Evolutionary conservation across 306 rosid species (phyloP).

Genomic region (Boehmeria nivea): DNA sequence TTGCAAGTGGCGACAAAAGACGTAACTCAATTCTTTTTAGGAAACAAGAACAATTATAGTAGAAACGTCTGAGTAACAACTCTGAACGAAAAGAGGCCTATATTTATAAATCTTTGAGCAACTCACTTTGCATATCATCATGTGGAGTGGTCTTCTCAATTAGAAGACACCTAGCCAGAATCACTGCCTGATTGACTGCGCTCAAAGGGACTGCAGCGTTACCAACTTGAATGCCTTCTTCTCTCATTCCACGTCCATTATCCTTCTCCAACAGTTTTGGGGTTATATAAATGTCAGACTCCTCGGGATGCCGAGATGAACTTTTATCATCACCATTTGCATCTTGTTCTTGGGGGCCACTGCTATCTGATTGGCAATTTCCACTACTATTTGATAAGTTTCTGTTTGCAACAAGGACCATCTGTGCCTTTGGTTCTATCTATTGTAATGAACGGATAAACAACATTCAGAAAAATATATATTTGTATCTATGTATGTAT

Average conservation of each 20-base stretch:
- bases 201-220: slow-evolving; percentile 41
- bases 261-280: slow-evolving; percentile 58
- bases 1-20: neutral
- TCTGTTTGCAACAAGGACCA: slow-evolving; percentile 69
- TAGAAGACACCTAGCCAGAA: slow-evolving; percentile 76
- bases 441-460: slow-evolving; percentile 28
- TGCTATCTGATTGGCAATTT: slow-evolving; percentile 21
- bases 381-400: slow-evolving; percentile 28
- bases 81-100: neutral
- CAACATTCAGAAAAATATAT: slow-evolving; percentile 1
- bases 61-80: neutral
- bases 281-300: slow-evolving; percentile 54
- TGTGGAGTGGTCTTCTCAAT: slow-evolving; percentile 84
- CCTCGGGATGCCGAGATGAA: slow-evolving; percentile 27
- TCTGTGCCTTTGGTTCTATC: slow-evolving; percentile 93
- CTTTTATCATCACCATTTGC: slow-evolving; percentile 31
- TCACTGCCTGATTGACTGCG: slow-evolving; percentile 66
- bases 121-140: slow-evolving; percentile 93
- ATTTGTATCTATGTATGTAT: no score
- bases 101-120: neutral
- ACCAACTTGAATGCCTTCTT: slow-evolving; percentile 45
- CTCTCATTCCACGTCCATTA: slow-evolving; percentile 29
- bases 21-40: neutral
- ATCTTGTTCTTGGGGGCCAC: slow-evolving; percentile 28
- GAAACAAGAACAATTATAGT: neutral